Evolutionary conservation across 352 stramenopile genomes (phyloP).

Genomic region (Globisporangium spiculum): DNA sequence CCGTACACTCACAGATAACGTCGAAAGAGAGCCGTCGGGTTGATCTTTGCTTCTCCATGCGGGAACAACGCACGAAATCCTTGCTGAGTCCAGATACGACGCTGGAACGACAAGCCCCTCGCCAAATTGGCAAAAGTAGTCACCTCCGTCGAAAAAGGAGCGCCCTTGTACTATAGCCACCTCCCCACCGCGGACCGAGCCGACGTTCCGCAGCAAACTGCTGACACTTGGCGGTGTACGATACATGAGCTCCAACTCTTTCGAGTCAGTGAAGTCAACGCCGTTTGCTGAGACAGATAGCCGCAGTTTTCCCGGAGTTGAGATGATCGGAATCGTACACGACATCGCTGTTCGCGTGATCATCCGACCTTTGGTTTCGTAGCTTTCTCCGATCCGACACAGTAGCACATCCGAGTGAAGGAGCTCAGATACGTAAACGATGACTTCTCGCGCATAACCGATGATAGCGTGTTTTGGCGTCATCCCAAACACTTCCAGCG

Average conservation of each 20-base stretch:
- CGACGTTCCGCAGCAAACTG: constrained; percentile 15
- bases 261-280: constrained; percentile 30
- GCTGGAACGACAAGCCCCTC: neutral
- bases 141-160: constrained; percentile 22
- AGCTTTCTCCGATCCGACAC: constrained; percentile 35
- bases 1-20: neutral
- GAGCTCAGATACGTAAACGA: constrained; percentile 21
- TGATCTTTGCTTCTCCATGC: constrained; percentile 17
- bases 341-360: constrained; percentile 27
- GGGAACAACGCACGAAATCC: constrained; percentile 24
- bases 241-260: constrained; percentile 20
- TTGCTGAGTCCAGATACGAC: constrained; percentile 17
- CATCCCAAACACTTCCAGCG: constrained; percentile 27
- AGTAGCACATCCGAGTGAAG: constrained; percentile 17
- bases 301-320: constrained; percentile 13
- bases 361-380: constrained; percentile 15
- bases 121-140: constrained; percentile 27
- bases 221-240: constrained; percentile 16
- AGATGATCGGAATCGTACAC: constrained; percentile 27
- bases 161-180: constrained; percentile 18
- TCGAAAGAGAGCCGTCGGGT: neutral
- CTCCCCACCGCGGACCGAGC: constrained; percentile 32
- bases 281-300: constrained; percentile 39
- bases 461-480: constrained; percentile 27
- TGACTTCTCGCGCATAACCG: constrained; percentile 23